Conservation (phyloP, 148 eudicot genomes). For the Dysphania ambrosioides region DNA sequence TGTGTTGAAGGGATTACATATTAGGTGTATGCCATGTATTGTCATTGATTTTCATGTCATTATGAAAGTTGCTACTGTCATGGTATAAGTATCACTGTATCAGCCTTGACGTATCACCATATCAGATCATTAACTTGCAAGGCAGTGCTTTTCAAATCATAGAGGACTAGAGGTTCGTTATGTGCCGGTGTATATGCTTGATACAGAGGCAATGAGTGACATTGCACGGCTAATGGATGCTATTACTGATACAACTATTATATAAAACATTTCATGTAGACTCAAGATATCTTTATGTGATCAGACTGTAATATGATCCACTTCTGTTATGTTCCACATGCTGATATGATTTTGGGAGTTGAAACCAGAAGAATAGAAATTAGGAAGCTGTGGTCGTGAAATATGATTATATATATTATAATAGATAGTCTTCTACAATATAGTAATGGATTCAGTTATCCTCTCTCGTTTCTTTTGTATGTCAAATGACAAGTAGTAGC, state of each 20-base stretch:
- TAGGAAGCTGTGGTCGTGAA: neutral
- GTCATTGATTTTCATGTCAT: neutral
- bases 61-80: neutral
- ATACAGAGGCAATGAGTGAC: neutral
- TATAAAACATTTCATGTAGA: neutral
- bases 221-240: neutral
- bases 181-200: too few species aligned
- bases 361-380: neutral
- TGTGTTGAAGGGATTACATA: neutral
- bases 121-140: neutral
- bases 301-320: too few species aligned
- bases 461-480: neutral
- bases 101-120: neutral
- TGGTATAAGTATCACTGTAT: neutral
- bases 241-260: neutral
- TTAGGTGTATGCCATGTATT: neutral
- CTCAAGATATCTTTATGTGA: neutral
- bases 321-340: too few species aligned
- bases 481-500: neutral
- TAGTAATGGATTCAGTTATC: neutral
- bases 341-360: neutral
- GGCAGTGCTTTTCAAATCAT: neutral
- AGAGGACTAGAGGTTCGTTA: too few species aligned
- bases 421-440: neutral
- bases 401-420: neutral